Evolutionary conservation across 2,329 filamentous ascomycete genomes (phyloP), one percentile per base, ranked within the genome.

Genomic region (Fusarium miscanthi): DNA sequence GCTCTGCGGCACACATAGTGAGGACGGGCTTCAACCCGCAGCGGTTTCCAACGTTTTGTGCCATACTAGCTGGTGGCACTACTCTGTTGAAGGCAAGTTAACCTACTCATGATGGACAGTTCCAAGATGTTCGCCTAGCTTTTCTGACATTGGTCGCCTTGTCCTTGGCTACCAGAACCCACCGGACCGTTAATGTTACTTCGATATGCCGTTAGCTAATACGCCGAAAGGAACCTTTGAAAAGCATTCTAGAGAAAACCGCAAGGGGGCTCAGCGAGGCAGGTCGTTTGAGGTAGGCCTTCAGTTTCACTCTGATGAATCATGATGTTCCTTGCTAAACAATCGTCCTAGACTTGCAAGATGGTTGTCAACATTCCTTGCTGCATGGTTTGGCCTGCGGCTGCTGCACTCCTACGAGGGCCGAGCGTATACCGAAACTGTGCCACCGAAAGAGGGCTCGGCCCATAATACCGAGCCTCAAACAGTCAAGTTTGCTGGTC

Each of bases 21-120:
- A 81, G 80, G 43, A 84, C 84, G 12, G 88, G 87, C 6, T 80
- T 91, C 21, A 87, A 88, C 48, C 81, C 82, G 61, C 85, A 86
- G 66, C 84, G 89, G 13, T 91, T 91, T 75, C 88, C 90, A 46
- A 84, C 88, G 8, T 91, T 91, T 77, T 91, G 89, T 77, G 89
- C 89, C 12, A 82, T 85, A 11, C 80, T 91, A 14, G 86, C 89
- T 42, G 90, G 89, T 38, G 89, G 89, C 42, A 87, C 86, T 70
- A 89, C 88, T 30, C 78, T 91, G n/a, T 77, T 91, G n/a, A 85
- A 90, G 84, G 89, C 87, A 81, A 74, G 84, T 76, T 51, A 49
- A 48, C 17, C 43, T 30, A 45, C 19, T 51, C 49, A 23, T 38
- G 21, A 42, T 38, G 27, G 25, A 31, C 35, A 21, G 52, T 25